Base-by-base conservation (phyloP, 75 land plant genomes). In the Pinus albicaulis region DNA sequence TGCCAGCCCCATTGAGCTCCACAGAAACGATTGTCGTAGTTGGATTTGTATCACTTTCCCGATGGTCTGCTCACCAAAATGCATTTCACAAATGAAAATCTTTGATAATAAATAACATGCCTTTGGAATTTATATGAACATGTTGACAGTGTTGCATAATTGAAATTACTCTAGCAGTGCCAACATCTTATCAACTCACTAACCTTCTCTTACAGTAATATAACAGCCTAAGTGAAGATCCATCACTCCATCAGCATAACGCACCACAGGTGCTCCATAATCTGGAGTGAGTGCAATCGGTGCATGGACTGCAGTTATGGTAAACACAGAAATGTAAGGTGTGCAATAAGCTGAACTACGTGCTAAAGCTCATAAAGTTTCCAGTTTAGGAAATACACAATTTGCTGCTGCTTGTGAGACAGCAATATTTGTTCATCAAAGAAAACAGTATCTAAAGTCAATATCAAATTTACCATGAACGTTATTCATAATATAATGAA, bases 161-260 rank as follows among this genome's bases (percentile, higher is more conserved):
- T 55, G 41, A 62, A 64, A 34, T 17, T 36, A 68, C 31, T 65
- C 26, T 65, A 22, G 26, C 15, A 60, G 6, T 59, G 72, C 3
- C 36, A 75, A 59, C 22, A 36, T 28, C 57, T 65, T 28, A 59
- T 34, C 3, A 71, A 71, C 55, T 31, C 28, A 6, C 62, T 26
- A 76, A 90, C 93, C 93, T 89, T 93, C 95, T 59, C 75, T 91
- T 15, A 93, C 88, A 64, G 89, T 82, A 55, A 93, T 74, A 48
- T 61, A 89, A 41, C 91, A 89, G 38, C 80, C 72, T 61, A 81
- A 80, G 5, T 78, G 81, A 56, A 77, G 73, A 82, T 93, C 95
- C 56, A 93, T 83, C 28, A 85, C 82, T 61, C 95, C 93, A 91
- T 93, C 95, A 12, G 95, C 95, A 89, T 89, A 93, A 71, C 84